Evolutionary conservation across 2,329 filamentous ascomycete species (phyloP), one percentile per base, ranked within the genome.

Genomic region (Diaporthe caulivora): DNA sequence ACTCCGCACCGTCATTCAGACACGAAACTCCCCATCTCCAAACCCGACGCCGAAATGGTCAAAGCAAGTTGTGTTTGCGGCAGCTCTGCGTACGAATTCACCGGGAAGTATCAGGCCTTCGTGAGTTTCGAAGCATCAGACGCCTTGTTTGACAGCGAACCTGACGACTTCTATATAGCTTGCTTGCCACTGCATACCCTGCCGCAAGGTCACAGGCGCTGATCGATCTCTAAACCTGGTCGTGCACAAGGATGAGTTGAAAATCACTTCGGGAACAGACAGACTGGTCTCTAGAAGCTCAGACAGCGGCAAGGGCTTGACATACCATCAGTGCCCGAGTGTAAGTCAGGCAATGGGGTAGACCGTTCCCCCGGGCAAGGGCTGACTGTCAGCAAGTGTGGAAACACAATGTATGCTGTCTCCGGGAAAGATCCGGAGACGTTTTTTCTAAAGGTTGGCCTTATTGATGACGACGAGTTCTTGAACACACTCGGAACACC

Each of bases 21-120:
- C 15, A 37, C n/a, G 7, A 24, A 40, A 40, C 37, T 31, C 1
- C 18, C 24, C 18, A 17, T 21, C 31, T n/a, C 29, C 44, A 53
- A 29, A 18, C 11, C 13, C 60, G 8, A 67, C 51, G 31, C 31
- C 62, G 34, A 70, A 34, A 70, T 73, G 21, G 72, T 73, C 49
- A 73, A 65, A 49, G 72, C 65, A 26, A 73, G 72, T 34, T 73
- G 72, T 24, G 57, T 73, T 24, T 73, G 72, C 31, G 72, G 72
- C 2, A 26, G 49, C 47, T 55, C 65, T 31, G 69, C 31, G 21
- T 73, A 73, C 17, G 72, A 73, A 8, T 73, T 70, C 29, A 73
- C 67, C 2, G 72, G 72, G 13, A 51, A 71, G 9, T 73, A 71
- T 15, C 53, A 51, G 17, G 44, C 58, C 15, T 71, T 53, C n/a